Base-by-base conservation (phyloP, 2,329 filamentous ascomycete genomes). In the Cylindrodendrum hubeiense region DNA sequence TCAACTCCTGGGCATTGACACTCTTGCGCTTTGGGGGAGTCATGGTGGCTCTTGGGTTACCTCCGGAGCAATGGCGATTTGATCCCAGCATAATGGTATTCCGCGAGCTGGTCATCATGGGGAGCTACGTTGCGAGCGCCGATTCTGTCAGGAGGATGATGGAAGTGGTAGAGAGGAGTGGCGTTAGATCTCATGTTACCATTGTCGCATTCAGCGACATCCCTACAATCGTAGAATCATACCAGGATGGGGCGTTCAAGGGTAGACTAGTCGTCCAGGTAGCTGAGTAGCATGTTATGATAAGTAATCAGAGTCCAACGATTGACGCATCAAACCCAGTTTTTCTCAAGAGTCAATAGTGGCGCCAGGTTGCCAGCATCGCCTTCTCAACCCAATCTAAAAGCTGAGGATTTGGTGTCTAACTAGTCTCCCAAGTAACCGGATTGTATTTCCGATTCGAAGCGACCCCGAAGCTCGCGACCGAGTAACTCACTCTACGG, bases 71-170 rank as follows among this genome's bases (percentile, higher is more conserved):
- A n/a, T 79, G 74, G 76, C 69, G 72, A 24, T 78, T 79, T 47
- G 78, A 79, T 57, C 60, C 77, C 0, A 67, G 66, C 15, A 52
- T 69, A 0, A 73, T 79, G 8, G 74, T 76, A 0, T 79, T 78
- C 39, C 66, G 68, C 21, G 77, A 79, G 63, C 56, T 79, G 39
- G 68, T 67, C 1, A 70, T 79, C 15, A 68, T 70, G 5, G 78
- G 77, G 13, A 78, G 72, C 56, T 79, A 78, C 55, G 77, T 79
- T n/a, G 69, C 76, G 7, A 74, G 72, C 50, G 66, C 54, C 7
- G 72, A 74, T 26, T 71, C 72, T 2, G 74, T 74, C 2, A 68
- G 72, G 34, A 66, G 74, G 22, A 79, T 79, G 78, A 75, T 79
- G 73, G 57, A 71, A 19, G 56, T 66, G 6, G 77, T 79, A 7